Base-by-base conservation (phyloP, 2,329 filamentous ascomycete genomes). In the Hypoxylon sp. region DNA sequence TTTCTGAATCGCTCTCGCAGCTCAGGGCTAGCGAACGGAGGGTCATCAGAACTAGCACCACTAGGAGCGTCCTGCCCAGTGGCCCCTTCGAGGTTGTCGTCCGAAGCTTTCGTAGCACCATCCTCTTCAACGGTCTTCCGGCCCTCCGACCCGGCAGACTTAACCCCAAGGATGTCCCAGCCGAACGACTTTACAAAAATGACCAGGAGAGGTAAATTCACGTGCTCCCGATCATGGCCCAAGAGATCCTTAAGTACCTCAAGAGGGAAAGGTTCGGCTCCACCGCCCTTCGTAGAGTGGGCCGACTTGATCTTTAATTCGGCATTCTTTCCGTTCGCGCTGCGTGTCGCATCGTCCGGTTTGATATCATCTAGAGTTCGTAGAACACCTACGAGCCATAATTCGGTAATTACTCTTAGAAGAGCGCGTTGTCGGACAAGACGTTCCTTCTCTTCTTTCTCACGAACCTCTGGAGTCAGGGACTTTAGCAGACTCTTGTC, bases 221-320 rank as follows among this genome's bases (percentile, higher is more conserved):
- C 83, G 75, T 98, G 96, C 71, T 99, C 95, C 58, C 93, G 89
- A 77, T 99, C 96, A 75, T 98, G 91, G 6, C 94, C 93, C 14
- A 99, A 85, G 69, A 99, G 86, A 76, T 99, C 96, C 80, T 99
- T 99, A 40, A 99, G 82, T n/a, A 98, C 95, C 77, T 99, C 96
- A 18, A 99, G 83, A 2, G 96, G 96, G 71, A 99, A 98, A 0
- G 96, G 96, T 69, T 99, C 96, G 1, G 93, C 87, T 64, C 91
- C 89, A 40, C 85, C 88, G 26, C 86, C 85, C 69, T 88, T 88
- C 63, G 88, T 87, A 54, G 81, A 79, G 22, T 84, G 83, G 38
- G 79, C 76, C 8, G 83, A 74, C 64, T 87, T 86, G 71, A 81
- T 83, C 82, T 84, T 91, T 66, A 80, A 78, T 71, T 86, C 88